Evolutionary conservation across 2,329 filamentous ascomycete genomes (phyloP).

Genomic region (Falciphora oryzae): DNA sequence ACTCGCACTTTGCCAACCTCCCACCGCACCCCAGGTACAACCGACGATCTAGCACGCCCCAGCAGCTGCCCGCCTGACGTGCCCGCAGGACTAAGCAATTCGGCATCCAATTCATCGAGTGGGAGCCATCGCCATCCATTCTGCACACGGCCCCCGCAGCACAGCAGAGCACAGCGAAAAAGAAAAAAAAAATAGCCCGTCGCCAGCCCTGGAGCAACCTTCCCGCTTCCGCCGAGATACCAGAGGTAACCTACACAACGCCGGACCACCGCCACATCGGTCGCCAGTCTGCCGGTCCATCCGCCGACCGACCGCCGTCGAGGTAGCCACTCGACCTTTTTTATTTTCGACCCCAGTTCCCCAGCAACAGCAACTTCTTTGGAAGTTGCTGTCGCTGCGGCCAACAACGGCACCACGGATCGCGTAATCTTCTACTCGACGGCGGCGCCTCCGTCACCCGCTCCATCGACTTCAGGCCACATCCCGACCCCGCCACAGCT

Average conservation of each 20-base stretch:
- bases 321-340: neutral
- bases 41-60: neutral
- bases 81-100: neutral
- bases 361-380: constrained; percentile 7
- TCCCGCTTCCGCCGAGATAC: constrained; percentile 1
- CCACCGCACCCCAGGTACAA: neutral
- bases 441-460: constrained; percentile 10
- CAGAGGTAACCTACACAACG: neutral
- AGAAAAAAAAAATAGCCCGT: constrained; percentile 7
- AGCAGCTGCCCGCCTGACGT: neutral
- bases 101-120: neutral
- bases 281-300: neutral
- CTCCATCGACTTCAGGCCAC: constrained; percentile 9
- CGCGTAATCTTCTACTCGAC: constrained; percentile 10
- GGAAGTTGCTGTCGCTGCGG: constrained; percentile 11
- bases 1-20: neutral
- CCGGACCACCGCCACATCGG: neutral
- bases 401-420: constrained; percentile 11
- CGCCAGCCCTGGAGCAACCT: constrained; percentile 4
- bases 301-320: neutral
- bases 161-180: neutral
- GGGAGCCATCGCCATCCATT: neutral
- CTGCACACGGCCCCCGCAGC: neutral
- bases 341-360: neutral
- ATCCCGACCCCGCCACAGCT: constrained; percentile 9